Conservation (phyloP, 768 basidiomycete species). For the Lactifluus hygrophoroides region DNA sequence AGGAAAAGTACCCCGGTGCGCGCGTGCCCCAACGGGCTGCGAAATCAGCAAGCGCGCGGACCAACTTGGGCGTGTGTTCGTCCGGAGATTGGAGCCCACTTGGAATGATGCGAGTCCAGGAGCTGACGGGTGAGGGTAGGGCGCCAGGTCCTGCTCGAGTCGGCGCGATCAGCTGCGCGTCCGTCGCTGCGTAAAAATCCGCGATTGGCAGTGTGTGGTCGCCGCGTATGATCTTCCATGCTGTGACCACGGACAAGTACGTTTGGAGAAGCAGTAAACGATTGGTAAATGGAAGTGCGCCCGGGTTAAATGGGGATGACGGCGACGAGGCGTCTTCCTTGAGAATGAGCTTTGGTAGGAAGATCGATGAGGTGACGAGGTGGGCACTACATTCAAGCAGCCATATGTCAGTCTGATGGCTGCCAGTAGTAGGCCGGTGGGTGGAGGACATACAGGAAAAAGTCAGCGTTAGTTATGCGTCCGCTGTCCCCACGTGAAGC, state of each 20-base stretch:
- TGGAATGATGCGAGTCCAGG: constrained; percentile 51
- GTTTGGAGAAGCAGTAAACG: constrained; percentile 45
- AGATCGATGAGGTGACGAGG: constrained; percentile 55
- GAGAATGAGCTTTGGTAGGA: constrained; percentile 43
- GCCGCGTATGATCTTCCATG: constrained; percentile 49
- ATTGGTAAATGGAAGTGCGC: constrained; percentile 30
- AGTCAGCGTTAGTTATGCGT: constrained; percentile 43
- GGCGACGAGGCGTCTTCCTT: constrained; percentile 13
- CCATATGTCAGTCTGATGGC: not conserved
- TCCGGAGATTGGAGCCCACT: constrained; percentile 46
- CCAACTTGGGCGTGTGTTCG: constrained; percentile 45
- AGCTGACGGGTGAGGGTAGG: constrained; percentile 8
- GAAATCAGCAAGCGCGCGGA: constrained; percentile 42
- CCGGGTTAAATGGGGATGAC: not conserved
- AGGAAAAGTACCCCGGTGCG: constrained; percentile 27
- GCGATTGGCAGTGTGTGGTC: constrained; percentile 41
- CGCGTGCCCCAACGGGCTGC: constrained; percentile 37
- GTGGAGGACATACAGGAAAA: constrained; percentile 43
- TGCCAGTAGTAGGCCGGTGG: constrained; percentile 5
- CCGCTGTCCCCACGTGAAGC: constrained; percentile 24
- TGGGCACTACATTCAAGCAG: constrained; percentile 41
- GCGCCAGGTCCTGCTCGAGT: constrained; percentile 3
- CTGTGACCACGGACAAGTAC: constrained; percentile 44
- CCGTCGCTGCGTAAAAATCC: constrained; percentile 35
- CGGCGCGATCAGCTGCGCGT: constrained; percentile 15